A percentile compares a stretch with the other conserved stretches of the same genome.
Conservation (phyloP, 345 rosid genomes). For the Murraya paniculata region DNA sequence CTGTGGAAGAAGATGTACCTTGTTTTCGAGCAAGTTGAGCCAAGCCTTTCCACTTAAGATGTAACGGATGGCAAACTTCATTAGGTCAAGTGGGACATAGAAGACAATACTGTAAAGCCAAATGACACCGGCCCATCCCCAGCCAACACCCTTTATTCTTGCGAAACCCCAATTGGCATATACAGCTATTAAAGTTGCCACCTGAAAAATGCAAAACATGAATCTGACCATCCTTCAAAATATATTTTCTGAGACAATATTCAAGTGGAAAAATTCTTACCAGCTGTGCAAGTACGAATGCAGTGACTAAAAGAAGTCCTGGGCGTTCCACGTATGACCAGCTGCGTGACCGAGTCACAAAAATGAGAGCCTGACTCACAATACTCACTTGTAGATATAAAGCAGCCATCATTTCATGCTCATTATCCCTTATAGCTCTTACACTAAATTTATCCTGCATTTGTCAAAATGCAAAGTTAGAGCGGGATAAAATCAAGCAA, state of each 20-base stretch:
- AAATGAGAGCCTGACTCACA: slow-evolving; percentile 90
- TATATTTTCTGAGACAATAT: not conserved
- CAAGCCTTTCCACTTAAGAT: slow-evolving; percentile 81
- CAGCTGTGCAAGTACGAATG: slow-evolving; percentile 67
- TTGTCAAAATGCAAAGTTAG: not conserved
- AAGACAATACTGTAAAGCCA: slow-evolving; percentile 79
- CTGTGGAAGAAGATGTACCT: slow-evolving; percentile 34
- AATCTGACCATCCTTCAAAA: not conserved
- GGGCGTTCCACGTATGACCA: slow-evolving; percentile 87
- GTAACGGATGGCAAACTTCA: slow-evolving; percentile 80
- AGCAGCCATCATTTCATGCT: slow-evolving; percentile 71
- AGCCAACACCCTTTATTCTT: slow-evolving; percentile 67
- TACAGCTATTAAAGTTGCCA: slow-evolving; percentile 75
- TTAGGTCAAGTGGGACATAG: slow-evolving; percentile 71
- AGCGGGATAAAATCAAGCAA: not conserved
- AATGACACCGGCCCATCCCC: slow-evolving; percentile 94
- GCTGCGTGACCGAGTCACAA: slow-evolving; percentile 90
- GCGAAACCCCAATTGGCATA: slow-evolving; percentile 76
- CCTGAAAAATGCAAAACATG: slow-evolving; percentile 29
- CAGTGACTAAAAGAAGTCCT: slow-evolving; percentile 50
- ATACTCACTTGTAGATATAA: slow-evolving; percentile 95
- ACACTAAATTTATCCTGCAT: slow-evolving; percentile 67
- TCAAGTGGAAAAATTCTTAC: slow-evolving; percentile 29
- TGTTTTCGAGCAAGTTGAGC: slow-evolving; percentile 69
- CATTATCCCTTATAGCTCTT: slow-evolving; percentile 32